Percentiles rank a stretch among this genome's conserved stretches.
Evolutionary conservation across 148 eudicot genomes (phyloP).

Genomic region (Nyssa sinensis): DNA sequence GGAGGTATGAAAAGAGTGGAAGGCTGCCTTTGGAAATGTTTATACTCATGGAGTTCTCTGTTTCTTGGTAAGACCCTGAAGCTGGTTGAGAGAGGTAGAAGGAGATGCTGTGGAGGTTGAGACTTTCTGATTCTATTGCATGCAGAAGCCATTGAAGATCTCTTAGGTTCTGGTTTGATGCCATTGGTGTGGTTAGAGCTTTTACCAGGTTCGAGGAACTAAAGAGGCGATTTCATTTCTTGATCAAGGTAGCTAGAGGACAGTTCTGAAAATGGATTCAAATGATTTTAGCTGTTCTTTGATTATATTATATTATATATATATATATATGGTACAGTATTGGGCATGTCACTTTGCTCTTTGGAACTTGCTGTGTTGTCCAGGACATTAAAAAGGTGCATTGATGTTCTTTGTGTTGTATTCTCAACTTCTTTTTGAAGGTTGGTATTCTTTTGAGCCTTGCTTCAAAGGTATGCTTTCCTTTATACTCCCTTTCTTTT

Average conservation of each 20-base stretch:
- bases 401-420: not conserved
- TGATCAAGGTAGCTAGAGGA: not conserved
- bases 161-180: constrained; percentile 37
- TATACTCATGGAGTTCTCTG: constrained; percentile 53
- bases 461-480: not conserved
- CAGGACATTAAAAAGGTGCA: not conserved
- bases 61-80: constrained; percentile 54
- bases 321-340: not conserved
- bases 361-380: not conserved
- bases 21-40: constrained; percentile 43
- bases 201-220: not conserved
- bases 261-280: constrained; percentile 4
- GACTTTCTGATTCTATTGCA: constrained; percentile 39
- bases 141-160: constrained; percentile 69
- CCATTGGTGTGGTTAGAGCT: constrained; percentile 37
- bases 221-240: not conserved
- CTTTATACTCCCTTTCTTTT: not conserved
- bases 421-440: constrained; percentile 15
- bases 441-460: not conserved
- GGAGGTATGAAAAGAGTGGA: constrained; percentile 42
- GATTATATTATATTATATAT: not conserved
- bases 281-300: constrained; percentile 3
- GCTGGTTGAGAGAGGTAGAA: constrained; percentile 64
- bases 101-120: constrained; percentile 54
- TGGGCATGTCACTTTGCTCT: not conserved